These are phyloP conservation scores for Boletus pseudopeckii DNA, from an alignment of 768 basidiomycete genomes.

Conservation along the genomic window DNA sequence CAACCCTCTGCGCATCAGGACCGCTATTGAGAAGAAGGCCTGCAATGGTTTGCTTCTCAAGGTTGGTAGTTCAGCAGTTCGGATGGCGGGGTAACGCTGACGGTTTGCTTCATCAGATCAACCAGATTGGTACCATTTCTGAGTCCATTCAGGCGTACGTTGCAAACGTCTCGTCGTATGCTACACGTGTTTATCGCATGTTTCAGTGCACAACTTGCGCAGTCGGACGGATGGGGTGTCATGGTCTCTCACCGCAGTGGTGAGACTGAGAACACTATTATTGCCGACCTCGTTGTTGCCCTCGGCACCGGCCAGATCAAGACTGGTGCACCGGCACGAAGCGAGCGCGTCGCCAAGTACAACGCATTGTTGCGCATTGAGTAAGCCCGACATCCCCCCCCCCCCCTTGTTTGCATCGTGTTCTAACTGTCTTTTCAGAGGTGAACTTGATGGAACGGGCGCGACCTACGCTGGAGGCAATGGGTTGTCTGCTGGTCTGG, in stretches of 20 bases:
- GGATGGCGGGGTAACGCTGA: background rate
- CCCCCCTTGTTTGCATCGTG: background rate
- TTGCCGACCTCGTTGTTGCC: constrained; percentile 93
- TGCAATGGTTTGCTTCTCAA: constrained; percentile 98
- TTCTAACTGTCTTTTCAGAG: constrained; percentile 43
- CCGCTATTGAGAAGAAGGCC: constrained; percentile 98
- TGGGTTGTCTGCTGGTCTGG: constrained; percentile 75
- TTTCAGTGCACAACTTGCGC: constrained; percentile 85
- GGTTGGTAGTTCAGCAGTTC: constrained; percentile 33
- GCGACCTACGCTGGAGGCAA: constrained; percentile 71
- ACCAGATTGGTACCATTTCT: constrained; percentile 98
- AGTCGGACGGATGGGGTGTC: constrained; percentile 97
- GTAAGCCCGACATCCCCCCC: constrained; percentile 41
- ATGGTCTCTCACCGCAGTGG: constrained; percentile 99
- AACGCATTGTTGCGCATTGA: constrained; percentile 88
- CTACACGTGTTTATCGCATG: background rate
- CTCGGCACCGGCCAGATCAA: constrained; percentile 95
- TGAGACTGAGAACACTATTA: constrained; percentile 96
- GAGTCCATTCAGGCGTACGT: constrained; percentile 98
- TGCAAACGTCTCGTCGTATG: background rate
- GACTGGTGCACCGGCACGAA: constrained; percentile 95
- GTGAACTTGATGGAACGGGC: constrained; percentile 65
- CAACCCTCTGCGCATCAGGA: constrained; percentile 95
- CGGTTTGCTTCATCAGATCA: constrained; percentile 50
- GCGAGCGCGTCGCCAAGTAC: constrained; percentile 96